These are phyloP conservation scores for Aspergillus sp. DNA, from an alignment of 2,329 filamentous ascomycete species.

Conservation along the genomic window DNA sequence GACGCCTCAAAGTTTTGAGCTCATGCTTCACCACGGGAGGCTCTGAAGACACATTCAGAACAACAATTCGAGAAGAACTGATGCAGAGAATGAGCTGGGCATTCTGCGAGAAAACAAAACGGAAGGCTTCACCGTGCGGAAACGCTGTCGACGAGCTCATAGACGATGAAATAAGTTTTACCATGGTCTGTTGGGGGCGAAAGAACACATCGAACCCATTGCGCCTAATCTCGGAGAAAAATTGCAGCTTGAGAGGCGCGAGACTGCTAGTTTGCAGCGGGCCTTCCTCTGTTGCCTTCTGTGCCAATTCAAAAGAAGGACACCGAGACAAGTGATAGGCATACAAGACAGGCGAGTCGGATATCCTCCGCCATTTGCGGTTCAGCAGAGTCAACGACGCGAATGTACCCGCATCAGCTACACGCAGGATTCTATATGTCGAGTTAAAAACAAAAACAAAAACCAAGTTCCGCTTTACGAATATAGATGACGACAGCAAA, in stretches of 20 bases:
- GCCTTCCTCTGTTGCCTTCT: conserved; percentile 32
- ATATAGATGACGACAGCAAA: neutral
- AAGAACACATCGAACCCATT: conserved; percentile 77
- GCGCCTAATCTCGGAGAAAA: conserved; percentile 69
- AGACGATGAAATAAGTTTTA: conserved; percentile 80
- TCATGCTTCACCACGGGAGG: conserved; percentile 69
- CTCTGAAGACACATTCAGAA: conserved; percentile 66
- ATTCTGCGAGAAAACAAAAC: conserved; percentile 75
- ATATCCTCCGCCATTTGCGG: conserved; percentile 44
- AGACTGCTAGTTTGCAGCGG: conserved; percentile 50
- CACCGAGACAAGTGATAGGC: conserved; percentile 47
- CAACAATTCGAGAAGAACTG: conserved; percentile 81
- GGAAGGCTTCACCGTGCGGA: conserved; percentile 81
- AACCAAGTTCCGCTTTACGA: neutral
- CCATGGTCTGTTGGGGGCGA: conserved; percentile 66
- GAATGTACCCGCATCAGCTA: conserved; percentile 48
- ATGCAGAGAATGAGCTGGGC: conserved; percentile 76
- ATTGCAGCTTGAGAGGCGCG: conserved; percentile 61
- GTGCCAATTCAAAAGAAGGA: conserved; percentile 41
- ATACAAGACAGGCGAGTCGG: conserved; percentile 46
- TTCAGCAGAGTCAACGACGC: conserved; percentile 48
- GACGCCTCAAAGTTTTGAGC: conserved; percentile 74
- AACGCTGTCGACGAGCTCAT: conserved; percentile 78
- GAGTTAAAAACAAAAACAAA: conserved; percentile 19
- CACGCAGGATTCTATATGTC: conserved; percentile 45